Conservation (phyloP, 192 early-diverging fungal species). For the Diversispora epigaea region DNA sequence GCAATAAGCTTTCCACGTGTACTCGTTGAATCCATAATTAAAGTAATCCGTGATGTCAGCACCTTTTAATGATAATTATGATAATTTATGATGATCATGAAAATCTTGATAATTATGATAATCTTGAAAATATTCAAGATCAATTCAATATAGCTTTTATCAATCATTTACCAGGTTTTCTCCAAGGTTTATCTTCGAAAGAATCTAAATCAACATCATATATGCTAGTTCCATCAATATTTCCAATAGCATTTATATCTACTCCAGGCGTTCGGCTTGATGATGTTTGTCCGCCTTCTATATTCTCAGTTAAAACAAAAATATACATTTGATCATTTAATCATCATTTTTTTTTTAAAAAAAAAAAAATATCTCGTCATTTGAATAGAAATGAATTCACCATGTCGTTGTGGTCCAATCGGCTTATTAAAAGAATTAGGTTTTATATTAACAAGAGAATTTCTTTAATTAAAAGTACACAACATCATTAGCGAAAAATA, state of each 20-base stretch:
- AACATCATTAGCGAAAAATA: neutral
- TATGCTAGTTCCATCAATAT: slow-evolving; percentile 78
- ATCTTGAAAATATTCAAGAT: too few relatives aligned
- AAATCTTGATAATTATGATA: too few relatives aligned
- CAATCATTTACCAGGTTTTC: slow-evolving; percentile 61
- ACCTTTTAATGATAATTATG: too few relatives aligned
- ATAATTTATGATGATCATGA: too few relatives aligned
- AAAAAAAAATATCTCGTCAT: too few relatives aligned
- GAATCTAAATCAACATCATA: slow-evolving; percentile 89
- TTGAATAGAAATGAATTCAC: neutral
- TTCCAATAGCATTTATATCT: slow-evolving; percentile 71
- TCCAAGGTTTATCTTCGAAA: slow-evolving; percentile 97
- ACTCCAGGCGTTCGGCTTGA: slow-evolving; percentile 40
- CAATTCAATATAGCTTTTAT: neutral
- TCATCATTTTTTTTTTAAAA: too few relatives aligned
- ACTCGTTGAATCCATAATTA: slow-evolving; percentile 98
- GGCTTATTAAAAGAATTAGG: slow-evolving; percentile 34
- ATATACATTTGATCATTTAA: too few relatives aligned
- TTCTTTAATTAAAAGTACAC: neutral
- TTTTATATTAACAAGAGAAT: slow-evolving; percentile 33
- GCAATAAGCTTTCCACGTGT: slow-evolving; percentile 92
- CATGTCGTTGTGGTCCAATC: slow-evolving; percentile 1
- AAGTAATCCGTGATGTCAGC: slow-evolving; percentile 99
- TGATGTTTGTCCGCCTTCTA: slow-evolving; percentile 42
- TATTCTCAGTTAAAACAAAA: too few relatives aligned